Base-by-base conservation (phyloP, 1,139 yeast genomes). In the Kazachstania sp. region DNA sequence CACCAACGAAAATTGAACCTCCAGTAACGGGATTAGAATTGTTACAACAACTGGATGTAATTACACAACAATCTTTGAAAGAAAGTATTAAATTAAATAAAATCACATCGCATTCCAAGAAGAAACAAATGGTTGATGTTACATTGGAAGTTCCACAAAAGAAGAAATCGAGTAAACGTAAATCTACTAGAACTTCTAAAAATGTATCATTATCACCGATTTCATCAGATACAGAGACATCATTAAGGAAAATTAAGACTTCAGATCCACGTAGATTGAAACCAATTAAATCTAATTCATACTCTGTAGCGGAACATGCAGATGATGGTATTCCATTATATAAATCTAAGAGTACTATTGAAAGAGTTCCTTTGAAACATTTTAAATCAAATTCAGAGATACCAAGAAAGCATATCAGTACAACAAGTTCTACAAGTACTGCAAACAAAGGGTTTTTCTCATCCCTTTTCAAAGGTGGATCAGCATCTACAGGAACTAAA, bases 311-410 rank as follows among this genome's bases (percentile, higher is more conserved):
- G n/a, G 34, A 28, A 18, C 42, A 39, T 31, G 6, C 34, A n/a
- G 31, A 13, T 20, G 9, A 19, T 36, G 35, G 23, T 16, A 16
- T 13, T 4, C 26, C 42, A 6, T 18, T 39, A 29, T 19, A 19
- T 28, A 40, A 19, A 32, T 31, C 43, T 5, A 30, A 34, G 23
- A 40, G 43, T 13, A 9, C 42, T 6, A 18, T 23, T 11, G 43
- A 34, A 20, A n/a, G 43, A 19, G 29, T 32, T 7, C 37, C 41
- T 45, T 28, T 50, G 11, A 48, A 50, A 34, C 50, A 50, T 28
- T 50, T 49, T 15, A 54, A 49, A 39, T 54, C 58, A 12, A 54
- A 52, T 39, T 19, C 38, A 34, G 42, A 44, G 11, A 31, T 37
- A n/a, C 19, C 23, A 3, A 31, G 35, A 30, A 36, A 20, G 15